phyloP scores from a whole-genome alignment of 495 filamentous ascomycete genomes.

The Xylaria sp. region DNA sequence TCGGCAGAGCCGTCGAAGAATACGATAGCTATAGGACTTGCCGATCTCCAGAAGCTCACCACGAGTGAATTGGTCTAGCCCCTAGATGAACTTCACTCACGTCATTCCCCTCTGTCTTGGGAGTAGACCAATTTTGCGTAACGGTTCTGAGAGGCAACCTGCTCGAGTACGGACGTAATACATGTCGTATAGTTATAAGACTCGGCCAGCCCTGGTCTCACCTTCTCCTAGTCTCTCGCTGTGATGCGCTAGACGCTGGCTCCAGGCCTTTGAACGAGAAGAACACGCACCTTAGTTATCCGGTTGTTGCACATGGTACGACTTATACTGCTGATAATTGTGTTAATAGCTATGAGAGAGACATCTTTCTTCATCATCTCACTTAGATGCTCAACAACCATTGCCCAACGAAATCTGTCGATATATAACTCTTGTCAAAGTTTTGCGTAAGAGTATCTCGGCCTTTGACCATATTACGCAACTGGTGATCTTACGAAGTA shows the following conservation, averaged over 20 bases:
- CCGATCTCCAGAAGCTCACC: not conserved
- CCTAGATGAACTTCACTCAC: not conserved
- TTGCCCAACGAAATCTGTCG: no score
- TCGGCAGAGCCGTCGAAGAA: not conserved
- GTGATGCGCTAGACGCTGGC: not conserved
- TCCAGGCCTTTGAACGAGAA: not conserved
- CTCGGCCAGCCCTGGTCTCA: not conserved
- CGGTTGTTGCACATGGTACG: not conserved
- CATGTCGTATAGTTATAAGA: not conserved
- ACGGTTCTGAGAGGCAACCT: not conserved
- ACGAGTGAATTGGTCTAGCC: not conserved
- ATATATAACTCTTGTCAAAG: slow-evolving; percentile 1
- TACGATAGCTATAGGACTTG: not conserved
- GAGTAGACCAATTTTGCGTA: not conserved
- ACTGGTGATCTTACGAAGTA: not conserved
- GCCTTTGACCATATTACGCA: not conserved
- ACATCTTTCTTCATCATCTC: not conserved
- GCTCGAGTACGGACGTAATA: not conserved
- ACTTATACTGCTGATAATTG: not conserved
- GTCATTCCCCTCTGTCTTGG: not conserved
- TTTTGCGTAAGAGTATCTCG: not conserved
- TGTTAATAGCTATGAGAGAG: not conserved
- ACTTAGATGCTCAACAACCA: not conserved
- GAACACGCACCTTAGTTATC: not conserved
- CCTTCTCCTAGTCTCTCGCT: not conserved